These are phyloP conservation scores for Lodderomyces elongisporus DNA, from an alignment of 1,139 yeast genomes.

Conservation along the genomic window DNA sequence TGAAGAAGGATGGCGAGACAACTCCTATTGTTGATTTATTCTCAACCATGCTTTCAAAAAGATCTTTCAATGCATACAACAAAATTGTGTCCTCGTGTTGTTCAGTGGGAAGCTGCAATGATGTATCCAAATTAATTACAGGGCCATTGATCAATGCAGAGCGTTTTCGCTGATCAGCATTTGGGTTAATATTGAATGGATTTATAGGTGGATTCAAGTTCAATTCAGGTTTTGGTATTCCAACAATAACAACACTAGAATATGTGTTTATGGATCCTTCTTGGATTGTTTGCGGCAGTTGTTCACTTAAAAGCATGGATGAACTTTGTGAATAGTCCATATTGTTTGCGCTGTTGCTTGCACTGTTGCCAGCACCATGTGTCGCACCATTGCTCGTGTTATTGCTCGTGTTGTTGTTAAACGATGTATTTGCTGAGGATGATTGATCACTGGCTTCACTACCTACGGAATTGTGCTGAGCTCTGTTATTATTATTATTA, in stretches of 20 bases:
- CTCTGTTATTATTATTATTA: constrained; percentile 1
- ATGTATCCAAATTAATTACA: constrained; percentile 70
- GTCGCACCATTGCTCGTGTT: constrained; percentile 1
- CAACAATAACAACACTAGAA: constrained; percentile 36
- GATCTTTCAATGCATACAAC: constrained; percentile 73
- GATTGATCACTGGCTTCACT: constrained; percentile 1
- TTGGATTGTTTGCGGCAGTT: constrained; percentile 12
- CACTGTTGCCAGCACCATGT: not conserved
- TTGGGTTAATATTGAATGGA: constrained; percentile 47
- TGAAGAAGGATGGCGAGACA: constrained; percentile 72
- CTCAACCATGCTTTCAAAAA: constrained; percentile 80
- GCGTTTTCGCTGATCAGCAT: constrained; percentile 73
- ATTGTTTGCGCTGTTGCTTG: constrained; percentile 1
- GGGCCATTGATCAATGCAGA: constrained; percentile 83
- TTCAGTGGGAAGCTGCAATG: constrained; percentile 38
- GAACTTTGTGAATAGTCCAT: constrained; percentile 35
- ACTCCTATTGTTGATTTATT: constrained; percentile 69
- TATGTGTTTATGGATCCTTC: constrained; percentile 25
- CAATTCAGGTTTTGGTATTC: constrained; percentile 42
- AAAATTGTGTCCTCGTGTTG: constrained; percentile 52
- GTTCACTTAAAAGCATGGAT: constrained; percentile 30
- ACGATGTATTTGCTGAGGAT: not conserved
- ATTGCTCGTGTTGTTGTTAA: constrained; percentile 7
- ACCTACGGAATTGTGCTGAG: constrained; percentile 1
- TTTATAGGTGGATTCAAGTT: constrained; percentile 32